Base-by-base conservation (phyloP, 2,329 filamentous ascomycete species). In the Didymella keratinophila region DNA sequence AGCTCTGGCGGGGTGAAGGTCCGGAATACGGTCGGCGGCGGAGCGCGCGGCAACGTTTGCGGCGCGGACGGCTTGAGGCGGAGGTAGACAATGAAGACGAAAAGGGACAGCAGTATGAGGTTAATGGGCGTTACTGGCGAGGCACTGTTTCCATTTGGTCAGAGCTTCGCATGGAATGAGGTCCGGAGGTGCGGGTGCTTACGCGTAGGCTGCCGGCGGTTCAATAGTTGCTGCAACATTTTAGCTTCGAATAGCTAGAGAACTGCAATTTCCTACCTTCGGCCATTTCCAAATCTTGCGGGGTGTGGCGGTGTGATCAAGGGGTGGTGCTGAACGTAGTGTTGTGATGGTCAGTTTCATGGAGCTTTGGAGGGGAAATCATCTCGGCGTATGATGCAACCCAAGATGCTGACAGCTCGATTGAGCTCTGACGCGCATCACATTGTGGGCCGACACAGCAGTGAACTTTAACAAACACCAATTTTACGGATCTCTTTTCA, bases 1-100 rank as follows among this genome's bases (percentile, higher is more conserved):
- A 99, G 87, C 4, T 91, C 92, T 41, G 81, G 87, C 23, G 91
- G 91, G 14, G 89, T 94, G 81, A 92, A 97, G 64, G 90, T 90
- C 49, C 91, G 91, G 75, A 94, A 97, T 63, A 97, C 88, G 46
- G 95, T 87, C 4, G 92, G 92, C 4, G 87, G 84, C 14, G 86
- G 84, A 27, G 81, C 79, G 58, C 80, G 78, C 23, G 86, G 85
- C 20, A 88, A 81, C 5, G 77, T 77, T 42, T 81, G 74, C 32
- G 82, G 78, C 9, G 80, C 75, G 58, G 81, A 79, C 46, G 86
- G 85, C 43, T 84, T 83, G 65, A 88, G 80, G 65, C 86, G 86
- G 68, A 83, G 79, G 76, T 87, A 89, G 43, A 84, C 72, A 30
- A 87, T 74, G 63, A 86, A 70, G 52, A 81, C 73, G 72, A 88